Conservation (phyloP, 768 basidiomycete species). For the Mycena alexandri region DNA sequence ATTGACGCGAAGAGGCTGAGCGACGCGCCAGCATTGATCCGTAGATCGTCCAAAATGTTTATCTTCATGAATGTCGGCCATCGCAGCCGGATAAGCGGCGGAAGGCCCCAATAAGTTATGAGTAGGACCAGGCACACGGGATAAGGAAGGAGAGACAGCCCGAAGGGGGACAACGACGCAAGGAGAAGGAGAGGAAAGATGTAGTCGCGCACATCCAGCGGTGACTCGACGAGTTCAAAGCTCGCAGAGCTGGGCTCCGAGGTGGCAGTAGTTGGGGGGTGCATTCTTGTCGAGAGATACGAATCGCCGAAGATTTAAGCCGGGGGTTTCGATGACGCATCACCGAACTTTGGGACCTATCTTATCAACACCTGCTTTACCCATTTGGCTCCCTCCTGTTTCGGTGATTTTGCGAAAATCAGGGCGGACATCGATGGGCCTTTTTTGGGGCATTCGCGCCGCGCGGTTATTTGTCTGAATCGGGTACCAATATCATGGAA, state of each 20-base stretch:
- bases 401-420: no score
- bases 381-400: no score
- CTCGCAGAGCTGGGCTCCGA: conserved; percentile 1
- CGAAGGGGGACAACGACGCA: conserved; percentile 3
- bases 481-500: no score
- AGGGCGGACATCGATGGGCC: no score
- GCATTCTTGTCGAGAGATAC: conserved; percentile 11
- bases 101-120: conserved; percentile 14
- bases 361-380: no score
- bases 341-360: no score
- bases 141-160: conserved; percentile 14
- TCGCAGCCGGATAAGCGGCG: conserved; percentile 23
- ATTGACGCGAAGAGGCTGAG: conserved; percentile 25
- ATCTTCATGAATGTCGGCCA: conserved; percentile 29
- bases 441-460: no score
- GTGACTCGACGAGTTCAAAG: conserved; percentile 13
- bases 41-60: conserved; percentile 27
- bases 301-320: background rate
- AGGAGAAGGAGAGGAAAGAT: conserved; percentile 1
- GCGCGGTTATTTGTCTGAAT: no score
- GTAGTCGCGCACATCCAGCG: conserved; percentile 24
- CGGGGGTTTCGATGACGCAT: background rate
- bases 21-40: conserved; percentile 28
- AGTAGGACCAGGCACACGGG: background rate
- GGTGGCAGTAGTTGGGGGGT: background rate